phyloP scores from a whole-genome alignment of 2,329 filamentous ascomycete genomes.

The Paraphoma sp. region DNA sequence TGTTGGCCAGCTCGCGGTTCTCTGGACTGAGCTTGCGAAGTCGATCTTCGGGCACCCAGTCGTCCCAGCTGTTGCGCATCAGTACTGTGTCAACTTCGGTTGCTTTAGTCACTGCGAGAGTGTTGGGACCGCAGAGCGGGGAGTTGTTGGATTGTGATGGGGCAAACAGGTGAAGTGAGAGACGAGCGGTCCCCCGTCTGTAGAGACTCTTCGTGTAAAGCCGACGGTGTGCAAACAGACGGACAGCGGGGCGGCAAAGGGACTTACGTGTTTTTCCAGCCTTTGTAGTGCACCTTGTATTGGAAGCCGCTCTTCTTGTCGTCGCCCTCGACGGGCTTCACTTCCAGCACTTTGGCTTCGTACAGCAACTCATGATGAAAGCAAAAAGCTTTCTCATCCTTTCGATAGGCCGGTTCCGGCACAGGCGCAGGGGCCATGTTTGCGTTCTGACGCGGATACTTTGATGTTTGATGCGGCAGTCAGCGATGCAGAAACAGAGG shows the following conservation, averaged over 20 bases:
- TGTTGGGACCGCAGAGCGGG: background rate
- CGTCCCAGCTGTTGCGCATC: slow-evolving; percentile 76
- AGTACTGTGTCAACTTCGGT: slow-evolving; percentile 8
- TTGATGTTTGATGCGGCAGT: slow-evolving; percentile 16
- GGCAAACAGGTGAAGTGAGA: background rate
- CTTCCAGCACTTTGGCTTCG: slow-evolving; percentile 92
- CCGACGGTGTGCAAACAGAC: slow-evolving; percentile 8
- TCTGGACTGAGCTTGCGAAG: slow-evolving; percentile 94
- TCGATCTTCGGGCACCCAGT: slow-evolving; percentile 94
- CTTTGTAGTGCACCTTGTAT: slow-evolving; percentile 98
- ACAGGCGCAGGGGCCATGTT: slow-evolving; percentile 61
- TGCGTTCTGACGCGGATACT: slow-evolving; percentile 13
- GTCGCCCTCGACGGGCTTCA: slow-evolving; percentile 65
- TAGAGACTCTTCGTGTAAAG: background rate
- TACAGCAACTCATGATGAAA: slow-evolving; percentile 98
- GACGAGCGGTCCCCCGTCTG: background rate
- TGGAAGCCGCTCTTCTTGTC: slow-evolving; percentile 78
- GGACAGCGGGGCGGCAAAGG: background rate
- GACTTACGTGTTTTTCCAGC: slow-evolving; percentile 94
- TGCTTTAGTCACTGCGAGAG: background rate
- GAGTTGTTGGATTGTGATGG: background rate
- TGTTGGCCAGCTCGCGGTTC: slow-evolving; percentile 85
- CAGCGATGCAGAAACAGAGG: slow-evolving; percentile 17
- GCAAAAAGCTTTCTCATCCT: slow-evolving; percentile 92
- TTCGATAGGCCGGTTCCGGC: slow-evolving; percentile 63